Conservation (phyloP, 148 eudicot species). For the Vaccinium vitisidaea region DNA sequence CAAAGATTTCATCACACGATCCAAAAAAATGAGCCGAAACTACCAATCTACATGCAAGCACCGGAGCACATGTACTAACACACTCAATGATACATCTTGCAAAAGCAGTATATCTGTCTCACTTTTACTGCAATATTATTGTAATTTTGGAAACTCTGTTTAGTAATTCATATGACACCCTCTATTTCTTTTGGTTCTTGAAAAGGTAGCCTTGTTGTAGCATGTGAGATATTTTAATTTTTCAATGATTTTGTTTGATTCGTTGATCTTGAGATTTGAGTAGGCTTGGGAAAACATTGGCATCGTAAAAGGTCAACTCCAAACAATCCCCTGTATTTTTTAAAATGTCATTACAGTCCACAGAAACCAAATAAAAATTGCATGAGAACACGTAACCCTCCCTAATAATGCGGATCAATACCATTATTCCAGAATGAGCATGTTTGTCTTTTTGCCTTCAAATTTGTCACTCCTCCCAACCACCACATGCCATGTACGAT, state of each 20-base stretch:
- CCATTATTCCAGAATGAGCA: conserved; percentile 4
- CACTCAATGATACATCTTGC: no score
- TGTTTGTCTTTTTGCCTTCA: conserved; percentile 1
- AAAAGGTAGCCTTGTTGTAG: conserved; percentile 5
- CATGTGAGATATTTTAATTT: background rate
- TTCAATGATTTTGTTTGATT: conserved; percentile 1
- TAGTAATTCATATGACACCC: background rate
- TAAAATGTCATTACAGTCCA: background rate
- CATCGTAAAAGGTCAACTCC: conserved; percentile 1
- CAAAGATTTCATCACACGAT: no score
- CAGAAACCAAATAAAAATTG: background rate
- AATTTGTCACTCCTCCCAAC: background rate
- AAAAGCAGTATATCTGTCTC: no score
- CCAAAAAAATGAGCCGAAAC: no score
- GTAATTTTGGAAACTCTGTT: background rate
- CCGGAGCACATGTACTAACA: no score
- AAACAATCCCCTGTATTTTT: background rate
- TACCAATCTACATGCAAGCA: no score
- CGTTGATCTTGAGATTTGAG: background rate
- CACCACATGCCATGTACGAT: background rate
- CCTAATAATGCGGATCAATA: background rate
- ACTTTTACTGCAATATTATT: no score
- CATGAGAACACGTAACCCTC: conserved; percentile 8
- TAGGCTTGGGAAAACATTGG: background rate
- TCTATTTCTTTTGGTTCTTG: background rate